These are phyloP conservation scores for Coniochaeta hoffmannii DNA, from an alignment of 2,329 filamentous ascomycete genomes.

Conservation along the genomic window DNA sequence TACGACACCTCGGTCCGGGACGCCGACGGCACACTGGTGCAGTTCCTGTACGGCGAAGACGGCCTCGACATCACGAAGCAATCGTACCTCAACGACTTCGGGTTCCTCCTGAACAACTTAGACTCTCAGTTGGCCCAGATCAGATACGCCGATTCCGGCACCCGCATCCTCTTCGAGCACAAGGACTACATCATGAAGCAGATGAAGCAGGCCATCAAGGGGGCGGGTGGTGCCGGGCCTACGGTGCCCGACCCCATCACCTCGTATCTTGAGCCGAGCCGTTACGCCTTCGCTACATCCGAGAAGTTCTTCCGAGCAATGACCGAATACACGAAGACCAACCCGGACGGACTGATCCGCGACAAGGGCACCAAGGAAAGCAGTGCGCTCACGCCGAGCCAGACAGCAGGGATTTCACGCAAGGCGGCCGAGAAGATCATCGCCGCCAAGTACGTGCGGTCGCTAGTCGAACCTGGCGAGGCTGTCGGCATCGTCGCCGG, in stretches of 20 bases:
- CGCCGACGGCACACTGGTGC: constrained; percentile 84
- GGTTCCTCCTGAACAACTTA: constrained; percentile 82
- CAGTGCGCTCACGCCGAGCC: constrained; percentile 23
- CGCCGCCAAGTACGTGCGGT: constrained; percentile 87
- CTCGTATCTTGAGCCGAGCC: constrained; percentile 65
- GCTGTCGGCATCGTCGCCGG: constrained; percentile 95
- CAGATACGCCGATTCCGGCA: constrained; percentile 49
- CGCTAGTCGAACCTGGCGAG: constrained; percentile 88
- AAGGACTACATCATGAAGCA: constrained; percentile 61
- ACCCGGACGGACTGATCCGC: constrained; percentile 54
- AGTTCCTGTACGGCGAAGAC: constrained; percentile 96
- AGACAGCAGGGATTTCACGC: constrained; percentile 35
- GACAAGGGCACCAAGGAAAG: constrained; percentile 34
- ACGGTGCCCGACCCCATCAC: constrained; percentile 69
- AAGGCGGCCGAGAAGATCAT: constrained; percentile 79
- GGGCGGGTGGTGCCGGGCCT: constrained; percentile 46
- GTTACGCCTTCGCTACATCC: constrained; percentile 77
- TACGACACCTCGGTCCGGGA: constrained; percentile 95
- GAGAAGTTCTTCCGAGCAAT: constrained; percentile 73
- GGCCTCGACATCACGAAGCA: constrained; percentile 92
- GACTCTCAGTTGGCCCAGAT: constrained; percentile 72
- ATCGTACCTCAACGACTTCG: constrained; percentile 83
- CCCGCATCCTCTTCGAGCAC: constrained; percentile 39
- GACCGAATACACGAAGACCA: constrained; percentile 70
- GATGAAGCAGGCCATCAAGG: constrained; percentile 76